A percentile compares a stretch with the other conserved stretches of the same genome.
Conservation (phyloP, 139 green algal species). For the Choricystis sp. region DNA sequence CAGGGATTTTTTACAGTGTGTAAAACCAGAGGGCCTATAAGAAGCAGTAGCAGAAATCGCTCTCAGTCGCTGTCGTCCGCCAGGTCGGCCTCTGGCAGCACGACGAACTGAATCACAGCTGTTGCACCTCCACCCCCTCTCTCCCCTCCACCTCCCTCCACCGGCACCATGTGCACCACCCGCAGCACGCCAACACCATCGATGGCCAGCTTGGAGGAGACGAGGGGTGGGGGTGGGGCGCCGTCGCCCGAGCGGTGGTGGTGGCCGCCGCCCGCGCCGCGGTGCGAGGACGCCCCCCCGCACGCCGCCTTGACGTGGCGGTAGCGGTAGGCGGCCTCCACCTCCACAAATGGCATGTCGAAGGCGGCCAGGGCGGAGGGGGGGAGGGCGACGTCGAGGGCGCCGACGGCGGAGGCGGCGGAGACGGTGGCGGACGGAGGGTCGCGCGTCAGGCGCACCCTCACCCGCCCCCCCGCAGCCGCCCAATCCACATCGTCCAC, state of each 20-base stretch:
- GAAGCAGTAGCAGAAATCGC: too few relatives aligned
- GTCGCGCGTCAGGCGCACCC: background rate
- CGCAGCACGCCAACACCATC: background rate
- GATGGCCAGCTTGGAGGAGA: background rate
- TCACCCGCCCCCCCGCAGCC: background rate
- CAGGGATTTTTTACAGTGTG: too few relatives aligned
- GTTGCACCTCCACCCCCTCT: background rate
- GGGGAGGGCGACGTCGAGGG: background rate
- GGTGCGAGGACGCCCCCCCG: too few relatives aligned
- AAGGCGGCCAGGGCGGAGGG: background rate
- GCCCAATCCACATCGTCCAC: constrained; percentile 39
- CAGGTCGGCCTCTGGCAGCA: background rate
- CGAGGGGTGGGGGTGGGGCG: background rate
- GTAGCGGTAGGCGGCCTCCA: background rate
- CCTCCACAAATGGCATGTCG: background rate
- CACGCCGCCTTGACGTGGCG: background rate
- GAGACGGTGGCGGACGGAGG: background rate
- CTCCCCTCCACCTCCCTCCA: background rate
- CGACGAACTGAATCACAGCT: background rate
- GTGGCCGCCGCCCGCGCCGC: too few relatives aligned
- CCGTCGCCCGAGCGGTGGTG: too few relatives aligned
- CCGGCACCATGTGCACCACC: background rate
- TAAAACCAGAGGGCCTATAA: too few relatives aligned
- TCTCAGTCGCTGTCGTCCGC: too few relatives aligned
- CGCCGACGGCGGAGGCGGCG: too few relatives aligned